Evolutionary conservation across 2,329 filamentous ascomycete genomes (phyloP).

Genomic region (Xylariales sp.): DNA sequence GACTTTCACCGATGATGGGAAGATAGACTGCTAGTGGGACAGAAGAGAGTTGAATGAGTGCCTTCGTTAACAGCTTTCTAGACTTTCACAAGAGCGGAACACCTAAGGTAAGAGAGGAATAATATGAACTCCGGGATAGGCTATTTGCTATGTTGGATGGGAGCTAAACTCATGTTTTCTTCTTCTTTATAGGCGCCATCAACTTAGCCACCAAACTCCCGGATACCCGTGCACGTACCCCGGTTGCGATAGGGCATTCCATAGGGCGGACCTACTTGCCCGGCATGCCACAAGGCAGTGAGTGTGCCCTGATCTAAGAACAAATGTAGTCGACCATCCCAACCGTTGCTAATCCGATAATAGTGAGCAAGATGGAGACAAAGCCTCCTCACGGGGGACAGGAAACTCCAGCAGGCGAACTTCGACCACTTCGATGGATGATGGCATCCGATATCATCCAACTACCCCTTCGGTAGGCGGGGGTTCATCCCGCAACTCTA

Average conservation of each 20-base stretch:
- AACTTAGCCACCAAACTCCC: slow-evolving; percentile 54
- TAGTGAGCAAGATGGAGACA: slow-evolving; percentile 43
- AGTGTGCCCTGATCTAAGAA: slow-evolving; percentile 15
- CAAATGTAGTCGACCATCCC: too few species aligned
- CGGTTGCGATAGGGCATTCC: slow-evolving; percentile 53
- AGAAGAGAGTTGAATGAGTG: too few species aligned
- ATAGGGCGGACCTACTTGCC: slow-evolving; percentile 55
- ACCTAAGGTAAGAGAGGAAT: slow-evolving; percentile 54
- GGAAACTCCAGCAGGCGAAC: slow-evolving; percentile 19
- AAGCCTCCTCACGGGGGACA: slow-evolving; percentile 21
- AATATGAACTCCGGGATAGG: too few species aligned
- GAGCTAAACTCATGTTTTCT: slow-evolving; percentile 17
- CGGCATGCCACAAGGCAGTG: slow-evolving; percentile 52
- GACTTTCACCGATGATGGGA: background rate
- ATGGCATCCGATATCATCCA: too few species aligned
- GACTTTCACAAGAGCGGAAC: slow-evolving; percentile 61
- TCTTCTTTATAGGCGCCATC: slow-evolving; percentile 55
- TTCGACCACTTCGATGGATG: slow-evolving; percentile 18
- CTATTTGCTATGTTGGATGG: slow-evolving; percentile 5
- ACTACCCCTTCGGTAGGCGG: too few species aligned
- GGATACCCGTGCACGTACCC: slow-evolving; percentile 45
- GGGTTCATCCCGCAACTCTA: too few species aligned
- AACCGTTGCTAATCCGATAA: slow-evolving; percentile 12
- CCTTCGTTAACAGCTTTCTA: slow-evolving; percentile 27
- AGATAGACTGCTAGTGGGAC: background rate